A percentile compares a stretch with the other conserved stretches of the same genome.
phyloP scores from a whole-genome alignment of 2,329 filamentous ascomycete species.

The Rhexocercosporidium sp. region DNA sequence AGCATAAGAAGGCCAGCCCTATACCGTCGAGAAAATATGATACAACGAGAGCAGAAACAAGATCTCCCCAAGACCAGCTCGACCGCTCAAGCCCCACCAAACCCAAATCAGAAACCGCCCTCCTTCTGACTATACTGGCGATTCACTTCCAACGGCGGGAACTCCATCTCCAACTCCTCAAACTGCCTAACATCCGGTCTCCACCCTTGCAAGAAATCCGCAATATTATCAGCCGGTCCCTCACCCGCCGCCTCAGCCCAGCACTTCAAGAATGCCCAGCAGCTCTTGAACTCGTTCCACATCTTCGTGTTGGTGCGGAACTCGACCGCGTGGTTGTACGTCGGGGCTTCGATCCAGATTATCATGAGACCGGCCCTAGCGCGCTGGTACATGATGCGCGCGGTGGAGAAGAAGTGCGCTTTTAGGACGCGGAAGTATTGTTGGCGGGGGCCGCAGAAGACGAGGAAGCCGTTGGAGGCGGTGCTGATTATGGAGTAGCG shows the following conservation, averaged over 20 bases:
- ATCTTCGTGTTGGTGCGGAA: background rate
- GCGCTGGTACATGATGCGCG: conserved; percentile 16
- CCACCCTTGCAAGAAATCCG: conserved; percentile 1
- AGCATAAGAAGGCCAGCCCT: too few species aligned
- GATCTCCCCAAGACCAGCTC: background rate
- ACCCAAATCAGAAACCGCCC: background rate
- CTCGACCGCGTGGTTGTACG: background rate
- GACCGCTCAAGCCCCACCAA: background rate
- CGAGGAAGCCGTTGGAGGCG: conserved; percentile 7
- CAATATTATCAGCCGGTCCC: background rate
- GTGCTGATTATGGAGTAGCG: conserved; percentile 14
- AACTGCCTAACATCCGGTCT: background rate
- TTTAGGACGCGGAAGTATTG: conserved; percentile 9
- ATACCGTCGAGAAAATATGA: too few species aligned
- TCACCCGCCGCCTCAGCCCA: conserved; percentile 10
- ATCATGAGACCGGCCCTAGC: conserved; percentile 1
- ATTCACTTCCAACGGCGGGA: background rate
- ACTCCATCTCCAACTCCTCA: background rate
- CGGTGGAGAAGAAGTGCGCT: conserved; percentile 5
- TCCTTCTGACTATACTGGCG: background rate
- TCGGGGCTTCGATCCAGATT: conserved; percentile 12
- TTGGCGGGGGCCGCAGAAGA: conserved; percentile 8
- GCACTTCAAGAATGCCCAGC: conserved; percentile 17
- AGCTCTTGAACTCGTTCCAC: conserved; percentile 10
- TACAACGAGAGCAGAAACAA: too few species aligned